Base-by-base conservation (phyloP, 1,139 yeast species). In the Waltiozyma sp. region DNA sequence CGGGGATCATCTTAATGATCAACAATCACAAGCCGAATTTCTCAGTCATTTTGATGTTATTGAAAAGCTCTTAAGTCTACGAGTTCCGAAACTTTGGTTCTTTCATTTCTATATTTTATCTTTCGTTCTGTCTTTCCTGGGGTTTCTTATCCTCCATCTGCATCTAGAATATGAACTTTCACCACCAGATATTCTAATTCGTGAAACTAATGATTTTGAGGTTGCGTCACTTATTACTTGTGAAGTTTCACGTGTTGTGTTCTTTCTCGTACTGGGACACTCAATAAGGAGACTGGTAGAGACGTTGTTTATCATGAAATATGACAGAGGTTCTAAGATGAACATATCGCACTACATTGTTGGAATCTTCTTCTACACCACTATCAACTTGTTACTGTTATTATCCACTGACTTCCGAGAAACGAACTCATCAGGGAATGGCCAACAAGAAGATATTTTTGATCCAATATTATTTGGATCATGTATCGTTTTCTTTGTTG, bases 291-390 rank as follows among this genome's bases (percentile, higher is more conserved):
- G 97, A 45, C 54, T 72, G 9, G 59, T 63, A 37, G 97, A 89
- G 58, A 77, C 87, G 43, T 45, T 66, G 1, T 65, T 54, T 37
- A 64, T 85, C 21, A 69, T 75, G 41, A 71, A 66, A 28, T 73
- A 72, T 52, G 65, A 72, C 15, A 50, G 65, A 14, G 54, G 58
- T 0, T 70, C 93, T 1, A 68, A 72, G 43, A 88, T 89, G 67
- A 86, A 88, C 57, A 48, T 85, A 26, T 66, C 80, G 3, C 96
- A 89, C 60, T 89, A 86, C 55, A 38, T 80, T 1, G 85, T 76
- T 15, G 97, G 96, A 0, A 39, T 84, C 6, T 63, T 69, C 48
- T 88, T 82, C 57, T 89, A 89, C 54, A 43, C 72, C 0, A 54
- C 63, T 0, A 54, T 71, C 19, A 69, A 62, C 49, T 42, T 61